These are phyloP conservation scores for Ogataea nitratoaversa DNA, from an alignment of 805 yeast genomes.

Conservation along the genomic window DNA sequence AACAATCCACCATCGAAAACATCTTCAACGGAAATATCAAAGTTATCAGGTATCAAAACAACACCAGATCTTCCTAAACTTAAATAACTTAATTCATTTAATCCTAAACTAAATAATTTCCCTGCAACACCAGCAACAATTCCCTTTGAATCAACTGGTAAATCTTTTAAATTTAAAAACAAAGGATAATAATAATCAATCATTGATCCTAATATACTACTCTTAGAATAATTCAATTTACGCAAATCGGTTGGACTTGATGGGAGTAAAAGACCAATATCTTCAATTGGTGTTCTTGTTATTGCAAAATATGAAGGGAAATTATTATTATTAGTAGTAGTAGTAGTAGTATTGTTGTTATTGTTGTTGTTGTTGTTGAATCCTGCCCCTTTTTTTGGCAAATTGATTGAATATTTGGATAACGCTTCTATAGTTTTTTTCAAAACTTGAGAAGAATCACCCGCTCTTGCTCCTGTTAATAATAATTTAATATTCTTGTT, in stretches of 20 bases:
- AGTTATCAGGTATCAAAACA: conserved; percentile 53
- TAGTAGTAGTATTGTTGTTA: too few relatives aligned
- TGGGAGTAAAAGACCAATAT: conserved; percentile 46
- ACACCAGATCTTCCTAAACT: conserved; percentile 59
- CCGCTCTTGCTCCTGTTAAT: conserved; percentile 57
- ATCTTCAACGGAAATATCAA: conserved; percentile 12
- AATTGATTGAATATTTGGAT: conserved; percentile 10
- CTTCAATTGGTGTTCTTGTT: conserved; percentile 48
- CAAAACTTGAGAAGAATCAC: conserved; percentile 39
- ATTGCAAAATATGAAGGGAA: conserved; percentile 47
- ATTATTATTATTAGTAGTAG: conserved; percentile 2
- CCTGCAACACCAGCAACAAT: conserved; percentile 64
- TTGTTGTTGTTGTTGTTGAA: conserved; percentile 9
- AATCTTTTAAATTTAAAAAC: conserved; percentile 45
- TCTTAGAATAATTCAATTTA: conserved; percentile 36
- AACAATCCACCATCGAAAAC: conserved; percentile 14
- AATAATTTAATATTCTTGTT: conserved; percentile 38
- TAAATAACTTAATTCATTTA: conserved; percentile 52
- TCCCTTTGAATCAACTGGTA: conserved; percentile 61
- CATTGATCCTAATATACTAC: conserved; percentile 49
- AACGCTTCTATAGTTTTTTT: conserved; percentile 39
- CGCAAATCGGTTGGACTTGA: conserved; percentile 34
- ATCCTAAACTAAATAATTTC: conserved; percentile 32
- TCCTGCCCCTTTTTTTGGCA: too few relatives aligned
- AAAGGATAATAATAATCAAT: conserved; percentile 56